A percentile compares a stretch with the other conserved stretches of the same genome.
Conservation (phyloP, 306 rosid genomes). For the Mucuna pruriens region DNA sequence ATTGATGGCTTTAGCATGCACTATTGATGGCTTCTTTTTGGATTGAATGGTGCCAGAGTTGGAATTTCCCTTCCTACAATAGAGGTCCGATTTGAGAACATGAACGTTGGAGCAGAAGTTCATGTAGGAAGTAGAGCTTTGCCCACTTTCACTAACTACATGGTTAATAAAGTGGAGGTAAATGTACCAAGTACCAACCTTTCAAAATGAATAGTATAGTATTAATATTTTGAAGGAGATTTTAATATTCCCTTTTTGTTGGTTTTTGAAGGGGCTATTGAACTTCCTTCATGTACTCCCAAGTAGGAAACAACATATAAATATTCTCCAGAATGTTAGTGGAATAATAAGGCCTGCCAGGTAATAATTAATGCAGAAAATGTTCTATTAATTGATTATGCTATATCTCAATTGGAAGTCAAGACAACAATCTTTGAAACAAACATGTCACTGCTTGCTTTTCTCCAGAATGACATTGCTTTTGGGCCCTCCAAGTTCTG, state of each 20-base stretch:
- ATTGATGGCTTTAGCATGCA: neutral
- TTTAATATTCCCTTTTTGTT: neutral
- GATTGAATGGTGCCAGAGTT: constrained; percentile 48
- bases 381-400: neutral
- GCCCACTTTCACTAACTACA: constrained; percentile 64
- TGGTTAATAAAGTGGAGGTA: constrained; percentile 55
- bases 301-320: constrained; percentile 30
- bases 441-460: neutral
- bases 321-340: constrained; percentile 66
- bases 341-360: constrained; percentile 81
- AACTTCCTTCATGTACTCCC: constrained; percentile 27
- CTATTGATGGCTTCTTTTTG: neutral
- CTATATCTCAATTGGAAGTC: neutral
- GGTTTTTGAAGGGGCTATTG: constrained; percentile 38
- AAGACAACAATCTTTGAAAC: neutral
- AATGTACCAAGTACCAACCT: neutral
- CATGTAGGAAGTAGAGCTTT: constrained; percentile 70
- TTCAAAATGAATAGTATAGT: neutral
- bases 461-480: constrained; percentile 73
- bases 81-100: constrained; percentile 68
- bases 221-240: neutral
- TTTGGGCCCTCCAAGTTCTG: constrained; percentile 88
- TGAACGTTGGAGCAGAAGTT: constrained; percentile 67
- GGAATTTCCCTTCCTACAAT: constrained; percentile 71
- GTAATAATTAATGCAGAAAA: constrained; percentile 33